phyloP scores from a whole-genome alignment of 1,139 yeast species.

The Hyphopichia fennica region DNA sequence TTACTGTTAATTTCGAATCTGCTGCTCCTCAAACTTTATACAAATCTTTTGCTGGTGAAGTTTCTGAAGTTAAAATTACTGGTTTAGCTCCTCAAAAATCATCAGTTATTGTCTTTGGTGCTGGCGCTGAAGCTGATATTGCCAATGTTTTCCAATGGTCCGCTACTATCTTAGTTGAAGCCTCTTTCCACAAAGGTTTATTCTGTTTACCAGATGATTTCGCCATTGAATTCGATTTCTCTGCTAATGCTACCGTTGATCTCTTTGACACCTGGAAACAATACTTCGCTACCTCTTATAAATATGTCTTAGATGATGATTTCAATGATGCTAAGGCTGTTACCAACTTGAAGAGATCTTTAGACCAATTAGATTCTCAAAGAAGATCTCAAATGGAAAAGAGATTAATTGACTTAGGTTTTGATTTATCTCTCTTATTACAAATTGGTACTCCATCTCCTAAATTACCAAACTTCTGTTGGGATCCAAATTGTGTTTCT shows the following conservation, averaged over 20 bases:
- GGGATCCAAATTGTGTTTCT: conserved; percentile 10
- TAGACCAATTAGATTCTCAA: conserved; percentile 4
- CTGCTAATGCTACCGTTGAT: conserved; percentile 12
- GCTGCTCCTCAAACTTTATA: conserved; percentile 6
- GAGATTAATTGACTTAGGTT: conserved; percentile 8
- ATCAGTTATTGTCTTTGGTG: conserved; percentile 14
- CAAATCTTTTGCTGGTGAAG: conserved; percentile 5
- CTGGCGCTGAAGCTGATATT: conserved; percentile 10
- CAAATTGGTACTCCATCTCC: conserved; percentile 13
- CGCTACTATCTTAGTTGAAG: conserved; percentile 17
- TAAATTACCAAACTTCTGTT: conserved; percentile 18
- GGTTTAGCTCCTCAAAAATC: conserved; percentile 13
- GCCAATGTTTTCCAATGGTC: conserved; percentile 18
- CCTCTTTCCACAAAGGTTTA: conserved; percentile 12
- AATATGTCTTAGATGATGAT: conserved; percentile 12
- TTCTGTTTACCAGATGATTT: conserved; percentile 23
- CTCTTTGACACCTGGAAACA: conserved; percentile 16
- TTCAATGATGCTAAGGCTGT: conserved; percentile 5
- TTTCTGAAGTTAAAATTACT: conserved; percentile 9
- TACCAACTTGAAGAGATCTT: conserved; percentile 8
- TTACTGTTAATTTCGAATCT: conserved; percentile 14
- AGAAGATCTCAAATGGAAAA: conserved; percentile 8
- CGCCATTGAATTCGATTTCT: conserved; percentile 20
- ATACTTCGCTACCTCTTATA: conserved; percentile 18
- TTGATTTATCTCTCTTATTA: conserved; percentile 11